These are phyloP conservation scores for Lactifluus echinatus DNA, from an alignment of 768 basidiomycete genomes.

Conservation along the genomic window DNA sequence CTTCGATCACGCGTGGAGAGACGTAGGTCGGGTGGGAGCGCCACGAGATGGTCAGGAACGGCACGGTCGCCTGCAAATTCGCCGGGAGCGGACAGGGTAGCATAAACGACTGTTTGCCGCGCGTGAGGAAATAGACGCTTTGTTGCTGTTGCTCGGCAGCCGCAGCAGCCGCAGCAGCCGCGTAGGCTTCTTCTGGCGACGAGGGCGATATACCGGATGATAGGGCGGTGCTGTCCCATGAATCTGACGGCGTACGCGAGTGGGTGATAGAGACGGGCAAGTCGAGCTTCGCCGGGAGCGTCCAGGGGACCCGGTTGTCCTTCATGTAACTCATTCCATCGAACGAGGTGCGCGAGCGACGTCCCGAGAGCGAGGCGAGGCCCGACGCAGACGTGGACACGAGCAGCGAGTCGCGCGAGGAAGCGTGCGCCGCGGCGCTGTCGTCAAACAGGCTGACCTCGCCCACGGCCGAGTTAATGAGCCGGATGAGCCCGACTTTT, in stretches of 20 bases:
- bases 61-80: slow-evolving; percentile 36
- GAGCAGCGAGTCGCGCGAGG: slow-evolving; percentile 21
- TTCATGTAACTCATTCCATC: slow-evolving; percentile 35
- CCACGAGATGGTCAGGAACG: slow-evolving; percentile 53
- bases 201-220: slow-evolving; percentile 16
- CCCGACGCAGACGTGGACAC: slow-evolving; percentile 23
- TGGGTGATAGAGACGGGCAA: slow-evolving; percentile 34
- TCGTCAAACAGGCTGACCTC: slow-evolving; percentile 60
- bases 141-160: no score
- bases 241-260: no score
- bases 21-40: slow-evolving; percentile 47
- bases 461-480: slow-evolving; percentile 72
- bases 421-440: slow-evolving; percentile 11
- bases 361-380: slow-evolving; percentile 20
- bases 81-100: slow-evolving; percentile 60
- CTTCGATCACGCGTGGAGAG: slow-evolving; percentile 38
- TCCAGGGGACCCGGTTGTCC: slow-evolving; percentile 38
- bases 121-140: slow-evolving; percentile 56
- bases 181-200: slow-evolving; percentile 18
- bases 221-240: no score
- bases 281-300: slow-evolving; percentile 40
- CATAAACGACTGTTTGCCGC: slow-evolving; percentile 61
- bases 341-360: slow-evolving; percentile 36
- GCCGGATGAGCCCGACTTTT: slow-evolving; percentile 75
- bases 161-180: background rate